Base-by-base conservation (phyloP, 1,139 yeast genomes). In the Cylindricascospora bacillispora region DNA sequence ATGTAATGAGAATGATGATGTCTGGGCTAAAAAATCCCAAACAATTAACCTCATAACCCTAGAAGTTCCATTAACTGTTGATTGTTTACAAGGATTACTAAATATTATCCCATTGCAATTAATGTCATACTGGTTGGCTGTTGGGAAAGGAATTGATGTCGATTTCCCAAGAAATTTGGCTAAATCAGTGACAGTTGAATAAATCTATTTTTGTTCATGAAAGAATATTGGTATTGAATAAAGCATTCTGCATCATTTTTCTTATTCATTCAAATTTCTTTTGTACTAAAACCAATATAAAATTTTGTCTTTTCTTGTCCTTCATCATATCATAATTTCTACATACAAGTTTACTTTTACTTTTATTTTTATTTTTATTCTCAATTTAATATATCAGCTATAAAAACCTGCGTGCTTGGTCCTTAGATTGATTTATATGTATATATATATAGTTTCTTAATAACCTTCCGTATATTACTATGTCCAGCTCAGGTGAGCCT, bases 111-210 rank as follows among this genome's bases (percentile, higher is more conserved):
- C 98, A 35, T 62, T 92, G 54, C 99, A 92, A 62, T 69, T 92
- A 56, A 86, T 86, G 74, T 79, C 95, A 54, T 92, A 92, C 65
- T 86, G 95, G 92, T 70, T 92, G 52, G 97, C 98, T 30, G 89
- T 83, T 35, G 76, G 79, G 61, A 80, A 89, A 56, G 97, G 97
- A 25, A 79, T 82, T 48, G 94, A 92, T 56, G 98, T 92, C 35
- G 99, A 92, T 59, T 89, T 89, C 73, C 99, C 99, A 45, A 78
- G 98, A 63, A 92, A 92, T 64, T 71, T 92, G 63, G 99, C 99
- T 41, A 92, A 92, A 67, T 78, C 94, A 27, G 98, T 92, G 36
- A 92, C 99, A 32, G 98, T 92, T 40, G 97, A 60, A 38, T 56
- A 41, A 28, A 13, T 6, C n/a, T n/a, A n/a, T n/a, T n/a, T n/a